Percentiles rank a stretch among this genome's conserved stretches.
These are phyloP conservation scores for Aspergillus calidoustus DNA, from an alignment of 2,329 filamentous ascomycete genomes.

Conservation along the genomic window DNA sequence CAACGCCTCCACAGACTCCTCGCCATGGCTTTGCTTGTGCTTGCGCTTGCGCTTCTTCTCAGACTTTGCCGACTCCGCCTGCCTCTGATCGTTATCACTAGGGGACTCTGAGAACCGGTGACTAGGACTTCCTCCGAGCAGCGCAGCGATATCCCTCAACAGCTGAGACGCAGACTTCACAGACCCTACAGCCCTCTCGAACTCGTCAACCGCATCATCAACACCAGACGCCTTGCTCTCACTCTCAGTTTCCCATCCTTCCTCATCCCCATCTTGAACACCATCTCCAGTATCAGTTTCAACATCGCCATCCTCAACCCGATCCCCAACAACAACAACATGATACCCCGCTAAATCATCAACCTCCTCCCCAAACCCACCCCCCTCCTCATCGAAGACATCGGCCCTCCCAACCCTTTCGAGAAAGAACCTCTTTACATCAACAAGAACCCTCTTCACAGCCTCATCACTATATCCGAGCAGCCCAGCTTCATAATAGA, in stretches of 20 bases:
- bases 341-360: conserved; percentile 14
- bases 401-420: conserved; percentile 14
- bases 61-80: neutral
- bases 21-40: neutral
- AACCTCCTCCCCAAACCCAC: conserved; percentile 31
- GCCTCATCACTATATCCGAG: conserved; percentile 23
- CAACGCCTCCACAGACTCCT: neutral
- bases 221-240: neutral
- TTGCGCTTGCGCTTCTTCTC: conserved; percentile 3
- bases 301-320: neutral
- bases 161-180: neutral
- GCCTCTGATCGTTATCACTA: neutral
- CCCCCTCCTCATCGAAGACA: conserved; percentile 11
- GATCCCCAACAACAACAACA: neutral
- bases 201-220: neutral
- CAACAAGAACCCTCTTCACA: conserved; percentile 23
- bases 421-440: conserved; percentile 31
- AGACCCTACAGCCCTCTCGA: neutral
- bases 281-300: neutral
- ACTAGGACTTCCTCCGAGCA: neutral
- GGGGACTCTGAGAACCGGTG: neutral
- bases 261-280: neutral
- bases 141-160: neutral
- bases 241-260: neutral
- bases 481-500: conserved; percentile 22